These are phyloP conservation scores for Globisporangium mamillatum DNA, from an alignment of 352 stramenopile species.

Conservation along the genomic window DNA sequence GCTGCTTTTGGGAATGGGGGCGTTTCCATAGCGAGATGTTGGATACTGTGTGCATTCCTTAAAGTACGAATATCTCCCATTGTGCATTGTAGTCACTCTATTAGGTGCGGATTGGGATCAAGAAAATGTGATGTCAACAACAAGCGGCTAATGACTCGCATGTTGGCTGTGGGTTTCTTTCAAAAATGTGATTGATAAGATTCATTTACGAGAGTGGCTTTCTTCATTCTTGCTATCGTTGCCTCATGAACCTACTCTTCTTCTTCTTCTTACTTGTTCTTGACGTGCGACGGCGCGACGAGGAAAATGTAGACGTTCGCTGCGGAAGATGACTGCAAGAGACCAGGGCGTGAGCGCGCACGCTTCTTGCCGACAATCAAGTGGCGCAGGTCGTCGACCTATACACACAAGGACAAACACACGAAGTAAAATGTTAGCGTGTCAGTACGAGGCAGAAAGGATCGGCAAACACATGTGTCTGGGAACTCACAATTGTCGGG, in stretches of 20 bases:
- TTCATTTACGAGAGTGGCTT: background rate
- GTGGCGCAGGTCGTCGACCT: conserved; percentile 65
- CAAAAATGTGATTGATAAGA: background rate
- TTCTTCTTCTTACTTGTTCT: conserved; percentile 64
- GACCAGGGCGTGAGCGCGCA: conserved; percentile 40
- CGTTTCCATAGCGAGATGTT: background rate
- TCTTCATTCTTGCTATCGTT: background rate
- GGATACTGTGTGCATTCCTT: background rate
- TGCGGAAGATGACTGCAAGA: conserved; percentile 54
- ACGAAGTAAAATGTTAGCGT: background rate
- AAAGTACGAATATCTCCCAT: background rate
- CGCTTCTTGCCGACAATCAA: conserved; percentile 61
- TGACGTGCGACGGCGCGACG: conserved; percentile 61
- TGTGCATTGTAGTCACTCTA: background rate
- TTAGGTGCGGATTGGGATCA: background rate
- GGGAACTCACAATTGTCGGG: conserved; percentile 42
- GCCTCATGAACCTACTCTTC: conserved; percentile 36
- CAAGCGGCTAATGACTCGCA: background rate
- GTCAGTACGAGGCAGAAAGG: background rate
- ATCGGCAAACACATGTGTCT: background rate
- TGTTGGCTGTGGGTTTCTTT: background rate
- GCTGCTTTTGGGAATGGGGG: conserved; percentile 5
- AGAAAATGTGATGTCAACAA: background rate
- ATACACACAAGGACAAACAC: conserved; percentile 7
- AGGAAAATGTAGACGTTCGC: conserved; percentile 80